These are phyloP conservation scores for Claviceps lovelessii DNA, from an alignment of 2,329 filamentous ascomycete species.

Conservation along the genomic window DNA sequence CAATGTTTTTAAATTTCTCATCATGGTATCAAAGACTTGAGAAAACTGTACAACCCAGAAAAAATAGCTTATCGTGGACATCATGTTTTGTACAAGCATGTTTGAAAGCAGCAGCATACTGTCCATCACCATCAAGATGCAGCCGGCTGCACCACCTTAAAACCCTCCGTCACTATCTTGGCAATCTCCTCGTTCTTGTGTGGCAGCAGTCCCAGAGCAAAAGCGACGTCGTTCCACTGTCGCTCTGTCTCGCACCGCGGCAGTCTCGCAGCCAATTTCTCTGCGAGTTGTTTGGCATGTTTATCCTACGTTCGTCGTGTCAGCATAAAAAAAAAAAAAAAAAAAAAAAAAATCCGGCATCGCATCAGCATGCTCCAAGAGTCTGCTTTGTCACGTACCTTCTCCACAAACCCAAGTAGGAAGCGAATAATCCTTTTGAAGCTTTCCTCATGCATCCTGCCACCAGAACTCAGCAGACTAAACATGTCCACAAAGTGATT, in stretches of 20 bases:
- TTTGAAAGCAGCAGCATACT: background rate
- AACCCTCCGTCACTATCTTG: slow-evolving; percentile 62
- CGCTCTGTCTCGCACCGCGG: slow-evolving; percentile 78
- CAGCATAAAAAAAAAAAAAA: background rate
- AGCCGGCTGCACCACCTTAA: slow-evolving; percentile 53
- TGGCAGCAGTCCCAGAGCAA: slow-evolving; percentile 73
- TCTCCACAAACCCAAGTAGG: slow-evolving; percentile 89
- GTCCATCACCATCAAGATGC: slow-evolving; percentile 30
- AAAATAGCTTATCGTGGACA: background rate
- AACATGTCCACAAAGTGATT: slow-evolving; percentile 99
- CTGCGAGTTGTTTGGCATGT: slow-evolving; percentile 84
- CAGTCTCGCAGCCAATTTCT: slow-evolving; percentile 80
- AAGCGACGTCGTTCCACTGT: slow-evolving; percentile 96
- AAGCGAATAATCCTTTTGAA: slow-evolving; percentile 84
- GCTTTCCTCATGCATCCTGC: slow-evolving; percentile 66
- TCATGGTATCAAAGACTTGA: background rate
- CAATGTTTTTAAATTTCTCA: no score
- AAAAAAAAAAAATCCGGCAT: slow-evolving; percentile 7
- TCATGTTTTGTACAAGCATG: background rate
- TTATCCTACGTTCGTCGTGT: slow-evolving; percentile 53
- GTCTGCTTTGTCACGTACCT: slow-evolving; percentile 42
- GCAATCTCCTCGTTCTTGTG: slow-evolving; percentile 87
- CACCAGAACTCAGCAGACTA: slow-evolving; percentile 72
- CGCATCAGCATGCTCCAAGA: slow-evolving; percentile 4
- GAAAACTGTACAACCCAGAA: background rate